Evolutionary conservation across 78 protist species (phyloP), one percentile per base, ranked within the genome.

Genomic region (Trichosphaerium sp.): DNA sequence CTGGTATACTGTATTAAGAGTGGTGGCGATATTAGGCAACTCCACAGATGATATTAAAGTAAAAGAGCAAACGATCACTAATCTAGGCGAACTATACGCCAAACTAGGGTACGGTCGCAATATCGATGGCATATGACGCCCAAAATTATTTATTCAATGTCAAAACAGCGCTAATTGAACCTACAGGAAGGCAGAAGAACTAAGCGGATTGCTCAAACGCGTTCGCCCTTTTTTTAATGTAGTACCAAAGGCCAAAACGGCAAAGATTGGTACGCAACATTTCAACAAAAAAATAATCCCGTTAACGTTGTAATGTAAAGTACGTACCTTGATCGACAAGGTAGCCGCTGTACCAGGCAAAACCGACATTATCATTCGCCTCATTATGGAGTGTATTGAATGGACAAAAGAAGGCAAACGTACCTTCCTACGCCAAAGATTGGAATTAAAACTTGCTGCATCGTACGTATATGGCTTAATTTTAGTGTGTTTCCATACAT

Each of bases 331-430:
- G 34, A 62, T 92, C 26, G 91, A 86, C 66, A 23, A 32, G 32
- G 47, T 87, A 8, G 71, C 71, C n/a, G 29, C 51, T 23, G 47
- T 71, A 25, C 78, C 85, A 23, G 67, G 51, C 44, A 8, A 84
- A 47, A 32, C 28, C 4, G 61, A 5, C 41, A 43, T 66, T 6
- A 75, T 78, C 31, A 70, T 91, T 14, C 56, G 55, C 5, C 82
- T 88, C 26, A 85, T 91, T 69, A n/a, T 54, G 35, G 97, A 90
- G 15, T 61, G 65, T 25, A 91, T 93, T 41, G 85, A 58, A 23
- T 94, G 99, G 99, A 71, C 93, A 47, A 49, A 64, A 54, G 82
- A 62, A 5, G 91, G 92, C 65, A 89, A 89, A 81, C 78, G 98
- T 56, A 78, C 90, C 11, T 96, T 87, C 72, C 76, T 96, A 23